Percentiles rank a stretch among this genome's conserved stretches.
phyloP scores from a whole-genome alignment of 2,329 filamentous ascomycete species.

The Stromatinia cepivora region DNA sequence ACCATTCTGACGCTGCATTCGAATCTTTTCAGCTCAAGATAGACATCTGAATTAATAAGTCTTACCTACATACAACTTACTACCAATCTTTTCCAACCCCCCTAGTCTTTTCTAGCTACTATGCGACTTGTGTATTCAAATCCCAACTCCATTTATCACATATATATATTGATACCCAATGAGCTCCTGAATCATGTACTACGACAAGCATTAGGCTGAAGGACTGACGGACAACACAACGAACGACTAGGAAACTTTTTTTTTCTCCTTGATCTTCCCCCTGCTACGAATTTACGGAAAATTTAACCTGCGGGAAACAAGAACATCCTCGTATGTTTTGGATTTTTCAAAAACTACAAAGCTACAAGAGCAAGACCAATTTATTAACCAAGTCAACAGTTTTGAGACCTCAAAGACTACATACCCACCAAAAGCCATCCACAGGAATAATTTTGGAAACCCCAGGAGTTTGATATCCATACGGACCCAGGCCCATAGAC shows the following conservation, averaged over 20 bases:
- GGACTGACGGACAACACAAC: conserved; percentile 6
- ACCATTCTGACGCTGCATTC: conserved; percentile 9
- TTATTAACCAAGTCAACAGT: conserved; percentile 14
- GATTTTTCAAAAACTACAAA: conserved; percentile 20
- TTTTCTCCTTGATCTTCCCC: background rate
- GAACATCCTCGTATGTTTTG: conserved; percentile 17
- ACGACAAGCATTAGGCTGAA: conserved; percentile 19
- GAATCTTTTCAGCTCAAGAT: conserved; percentile 4
- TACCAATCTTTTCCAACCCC: background rate
- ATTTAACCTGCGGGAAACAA: conserved; percentile 14
- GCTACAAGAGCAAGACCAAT: conserved; percentile 10
- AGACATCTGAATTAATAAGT: conserved; percentile 10
- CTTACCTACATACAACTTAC: conserved; percentile 12
- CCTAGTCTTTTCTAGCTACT: conserved; percentile 2
- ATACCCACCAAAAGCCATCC: background rate
- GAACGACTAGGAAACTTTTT: conserved; percentile 10
- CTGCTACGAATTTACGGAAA: conserved; percentile 3
- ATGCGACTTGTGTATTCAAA: conserved; percentile 16
- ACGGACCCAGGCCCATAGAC: background rate
- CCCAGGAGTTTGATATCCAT: conserved; percentile 5
- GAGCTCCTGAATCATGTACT: conserved; percentile 10
- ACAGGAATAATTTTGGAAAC: conserved; percentile 9
- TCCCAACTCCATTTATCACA: conserved; percentile 23
- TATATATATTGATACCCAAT: conserved; percentile 24
- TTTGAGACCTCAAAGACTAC: conserved; percentile 12